Percentiles rank a stretch among this genome's conserved stretches.
Evolutionary conservation across 305 asterid genomes (phyloP).

Genomic region (Petunia hybrid): DNA sequence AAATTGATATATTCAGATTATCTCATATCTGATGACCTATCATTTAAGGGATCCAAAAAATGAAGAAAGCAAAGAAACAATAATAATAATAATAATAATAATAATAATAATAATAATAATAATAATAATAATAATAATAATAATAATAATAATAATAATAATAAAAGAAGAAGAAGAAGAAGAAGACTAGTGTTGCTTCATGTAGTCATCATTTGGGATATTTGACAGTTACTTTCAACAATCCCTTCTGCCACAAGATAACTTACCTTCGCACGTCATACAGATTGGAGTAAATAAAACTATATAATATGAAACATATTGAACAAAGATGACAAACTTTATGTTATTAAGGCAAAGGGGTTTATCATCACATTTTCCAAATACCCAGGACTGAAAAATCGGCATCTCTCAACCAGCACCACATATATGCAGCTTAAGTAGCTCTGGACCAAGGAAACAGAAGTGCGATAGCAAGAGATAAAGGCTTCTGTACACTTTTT

Average conservation of each 20-base stretch:
- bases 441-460: neutral
- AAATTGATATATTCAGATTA: constrained; percentile 8
- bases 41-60: neutral
- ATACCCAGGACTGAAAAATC: neutral
- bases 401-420: neutral
- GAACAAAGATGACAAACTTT: neutral
- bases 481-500: neutral
- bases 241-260: neutral
- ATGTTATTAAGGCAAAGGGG: neutral
- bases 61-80: constrained; percentile 3
- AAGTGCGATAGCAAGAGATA: neutral
- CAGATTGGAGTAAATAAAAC: constrained; percentile 4
- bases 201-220: constrained; percentile 2
- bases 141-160: too few relatives aligned
- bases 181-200: constrained; percentile 6
- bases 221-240: neutral
- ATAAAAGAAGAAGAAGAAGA: neutral
- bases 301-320: neutral
- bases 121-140: too few relatives aligned
- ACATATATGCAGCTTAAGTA: constrained; percentile 4
- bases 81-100: neutral
- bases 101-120: too few relatives aligned
- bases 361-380: constrained; percentile 23
- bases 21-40: constrained; percentile 15
- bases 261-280: constrained; percentile 10